Base-by-base conservation (phyloP, 768 basidiomycete species). In the Hypholoma sublateritium region DNA sequence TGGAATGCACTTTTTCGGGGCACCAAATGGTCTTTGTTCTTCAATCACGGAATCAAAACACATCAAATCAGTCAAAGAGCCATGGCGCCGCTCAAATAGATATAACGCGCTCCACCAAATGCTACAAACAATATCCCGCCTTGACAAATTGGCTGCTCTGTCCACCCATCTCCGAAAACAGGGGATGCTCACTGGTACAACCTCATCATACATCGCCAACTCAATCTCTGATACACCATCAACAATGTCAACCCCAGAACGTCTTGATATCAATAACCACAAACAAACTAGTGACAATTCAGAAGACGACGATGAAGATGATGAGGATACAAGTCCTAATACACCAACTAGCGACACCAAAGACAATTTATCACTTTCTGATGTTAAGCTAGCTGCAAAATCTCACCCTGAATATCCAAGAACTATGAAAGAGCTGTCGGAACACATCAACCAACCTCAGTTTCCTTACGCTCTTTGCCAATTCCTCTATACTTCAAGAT, bases 41-140 rank as follows among this genome's bases (percentile, higher is more conserved):
- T 71, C 71, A 13, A 72, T 71, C 17, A 74, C 70, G 0, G 71
- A 74, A 51, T 69, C 66, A 3, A 69, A 68, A 41, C 70, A 71
- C 36, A 69, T 70, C 42, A 61, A 59, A 28, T 72, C 70, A 1
- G 66, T 72, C 3, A 74, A 74, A 50, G 57, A 71, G 13, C 73
- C 72, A 0, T 76, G 72, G 72, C 59, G 68, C 0, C 58, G 65
- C 4, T 74, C 71, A 0, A 76, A 56, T 57, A 63, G 50, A 0
- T 68, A 59, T 45, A 63, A 70, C 3, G 67, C 72, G 0, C 65
- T 74, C 1, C 42, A 21, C 1, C 72, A 73, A 55, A 74, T 73
- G 71, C 65, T 74, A 4, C 34, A 22, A 5, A 68, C 65, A 1
- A 68, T 67, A 43, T 45, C 49, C 3, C 51, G 60, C 13, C 34